A percentile compares a stretch with the other conserved stretches of the same genome.
Conservation (phyloP, 371 early-diverging fungal species). For the Amoeboaphelidium protococcarum region DNA sequence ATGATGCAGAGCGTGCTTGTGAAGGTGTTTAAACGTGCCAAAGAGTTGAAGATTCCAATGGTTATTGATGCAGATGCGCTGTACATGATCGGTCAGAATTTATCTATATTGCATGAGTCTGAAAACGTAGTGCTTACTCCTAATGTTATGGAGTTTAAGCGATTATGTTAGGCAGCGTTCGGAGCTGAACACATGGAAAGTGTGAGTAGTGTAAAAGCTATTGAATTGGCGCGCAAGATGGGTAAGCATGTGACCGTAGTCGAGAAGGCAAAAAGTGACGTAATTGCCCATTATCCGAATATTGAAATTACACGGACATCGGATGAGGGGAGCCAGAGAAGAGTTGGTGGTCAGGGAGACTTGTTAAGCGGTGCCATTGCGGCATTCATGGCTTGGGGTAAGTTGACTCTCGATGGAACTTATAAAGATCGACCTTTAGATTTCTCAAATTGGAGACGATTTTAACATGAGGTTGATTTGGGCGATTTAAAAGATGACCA, state of each 20-base stretch:
- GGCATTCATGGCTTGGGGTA: slow-evolving; percentile 73
- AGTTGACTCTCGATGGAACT: no score
- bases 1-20: slow-evolving; percentile 29
- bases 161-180: slow-evolving; percentile 41
- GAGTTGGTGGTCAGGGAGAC: slow-evolving; percentile 98
- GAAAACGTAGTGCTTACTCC: slow-evolving; percentile 59
- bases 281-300: no score
- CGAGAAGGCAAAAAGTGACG: no score
- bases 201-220: no score
- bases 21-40: slow-evolving; percentile 28
- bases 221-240: no score
- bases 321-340: slow-evolving; percentile 54
- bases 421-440: no score
- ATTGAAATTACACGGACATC: no score
- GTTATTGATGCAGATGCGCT: slow-evolving; percentile 85
- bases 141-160: slow-evolving; percentile 56
- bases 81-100: slow-evolving; percentile 36
- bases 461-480: no score
- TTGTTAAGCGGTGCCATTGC: slow-evolving; percentile 67
- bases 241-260: no score
- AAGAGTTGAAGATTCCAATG: slow-evolving; percentile 30
- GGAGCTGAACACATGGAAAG: no score
- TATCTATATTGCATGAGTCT: slow-evolving; percentile 40
- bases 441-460: no score
- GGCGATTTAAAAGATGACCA: no score